phyloP scores from a whole-genome alignment of 495 filamentous ascomycete species.

The Cryomyces antarcticus region DNA sequence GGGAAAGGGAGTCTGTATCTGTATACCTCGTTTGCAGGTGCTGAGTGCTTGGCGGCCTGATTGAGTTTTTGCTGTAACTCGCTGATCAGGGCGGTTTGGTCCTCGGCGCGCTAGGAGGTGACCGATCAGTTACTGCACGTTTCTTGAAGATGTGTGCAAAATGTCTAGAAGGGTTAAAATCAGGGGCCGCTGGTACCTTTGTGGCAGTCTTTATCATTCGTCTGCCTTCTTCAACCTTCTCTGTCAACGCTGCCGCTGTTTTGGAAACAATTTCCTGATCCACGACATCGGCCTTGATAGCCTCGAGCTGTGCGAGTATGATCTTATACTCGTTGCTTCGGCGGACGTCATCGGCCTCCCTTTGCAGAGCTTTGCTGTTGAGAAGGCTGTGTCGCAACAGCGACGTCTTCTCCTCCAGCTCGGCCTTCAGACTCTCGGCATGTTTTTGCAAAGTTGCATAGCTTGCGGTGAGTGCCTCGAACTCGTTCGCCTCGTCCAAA shows the following conservation, averaged over 20 bases:
- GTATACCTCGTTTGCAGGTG: too few species aligned
- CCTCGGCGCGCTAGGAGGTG: too few species aligned
- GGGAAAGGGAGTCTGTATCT: too few species aligned
- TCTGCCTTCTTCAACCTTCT: slow-evolving; percentile 1
- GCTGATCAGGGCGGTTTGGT: neutral
- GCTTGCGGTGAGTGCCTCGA: slow-evolving; percentile 12
- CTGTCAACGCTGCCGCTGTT: neutral
- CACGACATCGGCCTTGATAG: neutral
- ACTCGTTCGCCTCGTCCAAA: slow-evolving; percentile 2
- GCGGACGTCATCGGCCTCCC: slow-evolving; percentile 10
- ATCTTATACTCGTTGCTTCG: slow-evolving; percentile 15
- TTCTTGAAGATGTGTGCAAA: too few species aligned
- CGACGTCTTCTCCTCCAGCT: slow-evolving; percentile 20
- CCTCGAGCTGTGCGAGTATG: slow-evolving; percentile 9
- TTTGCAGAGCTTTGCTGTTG: slow-evolving; percentile 20
- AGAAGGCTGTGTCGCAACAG: slow-evolving; percentile 16
- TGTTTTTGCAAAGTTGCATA: slow-evolving; percentile 17
- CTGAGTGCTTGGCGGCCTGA: too few species aligned
- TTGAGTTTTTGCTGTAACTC: neutral
- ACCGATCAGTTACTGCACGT: too few species aligned
- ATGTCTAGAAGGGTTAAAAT: too few species aligned
- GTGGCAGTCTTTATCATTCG: neutral
- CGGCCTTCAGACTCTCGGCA: slow-evolving; percentile 15
- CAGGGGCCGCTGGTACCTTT: neutral
- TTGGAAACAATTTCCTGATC: neutral